Evolutionary conservation across 768 basidiomycete genomes (phyloP), one percentile per base, ranked within the genome.

Genomic region (Boletus vinaceobasis): DNA sequence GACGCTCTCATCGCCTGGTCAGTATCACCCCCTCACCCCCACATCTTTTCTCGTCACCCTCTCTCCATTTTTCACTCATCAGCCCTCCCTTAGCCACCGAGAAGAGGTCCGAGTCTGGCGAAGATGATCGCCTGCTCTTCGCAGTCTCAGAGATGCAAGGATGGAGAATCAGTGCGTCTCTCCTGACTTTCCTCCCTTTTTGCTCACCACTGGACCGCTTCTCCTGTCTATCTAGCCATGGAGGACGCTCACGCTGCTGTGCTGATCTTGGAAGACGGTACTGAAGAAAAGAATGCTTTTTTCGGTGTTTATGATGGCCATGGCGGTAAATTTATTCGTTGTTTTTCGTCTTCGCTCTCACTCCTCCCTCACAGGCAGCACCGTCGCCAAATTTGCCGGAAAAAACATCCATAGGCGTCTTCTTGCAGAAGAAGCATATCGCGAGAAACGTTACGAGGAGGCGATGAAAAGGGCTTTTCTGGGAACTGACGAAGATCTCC

Each of bases 291-390:
- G 6, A 89, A 87, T 68, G 80, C 90, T 1, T 95, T 98, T 75
- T 97, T 98, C 64, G 96, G 90, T 29, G 95, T 99, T 2, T 98
- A 97, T 67, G 97, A 99, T 74, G 97, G 97, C 31, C 97, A 99
- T 69, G 97, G 97, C 56, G 97, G 96, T 93, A 65, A 60, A 82
- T 27, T 13, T 38, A 23, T 44, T 29, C 40, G 31, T 14, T 21
- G 5, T 27, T 23, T 51, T n/a, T 10, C 14, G 1, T 36, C 14
- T 17, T 32, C 27, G 1, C 17, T 36, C 53, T 64, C 48, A 56
- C 40, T 21, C 45, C 23, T 48, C 42, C 13, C 48, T 35, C 52
- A 4, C 61, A 96, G 93, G 93, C 37, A 79, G 85, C 29, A 81
- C 86, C 6, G 90, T 93, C n/a, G 91, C 93, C 27, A 83, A 79